These are phyloP conservation scores for Macrolepiota albuminosa DNA, from an alignment of 768 basidiomycete genomes.

Conservation along the genomic window DNA sequence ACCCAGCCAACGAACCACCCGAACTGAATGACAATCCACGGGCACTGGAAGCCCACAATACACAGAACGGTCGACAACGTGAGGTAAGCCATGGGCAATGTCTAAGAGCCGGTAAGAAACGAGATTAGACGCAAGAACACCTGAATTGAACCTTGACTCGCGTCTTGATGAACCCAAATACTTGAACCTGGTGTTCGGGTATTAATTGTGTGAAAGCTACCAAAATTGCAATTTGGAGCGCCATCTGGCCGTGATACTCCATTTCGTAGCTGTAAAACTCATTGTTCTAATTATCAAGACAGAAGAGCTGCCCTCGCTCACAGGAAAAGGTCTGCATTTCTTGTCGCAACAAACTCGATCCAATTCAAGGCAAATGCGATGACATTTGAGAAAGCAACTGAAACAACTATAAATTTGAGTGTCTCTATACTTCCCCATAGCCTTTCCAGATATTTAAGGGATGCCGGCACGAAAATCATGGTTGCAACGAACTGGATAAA, in stretches of 20 bases:
- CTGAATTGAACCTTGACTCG: conserved; percentile 77
- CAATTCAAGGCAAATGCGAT: conserved; percentile 88
- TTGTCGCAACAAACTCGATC: conserved; percentile 74
- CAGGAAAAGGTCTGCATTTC: conserved; percentile 73
- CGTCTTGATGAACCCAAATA: conserved; percentile 78
- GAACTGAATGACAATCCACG: conserved; percentile 93
- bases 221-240: conserved; percentile 80
- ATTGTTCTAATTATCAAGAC: not conserved
- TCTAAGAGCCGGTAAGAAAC: conserved; percentile 39
- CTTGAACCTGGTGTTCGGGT: conserved; percentile 95
- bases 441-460: conserved; percentile 87
- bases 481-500: conserved; percentile 66
- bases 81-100: conserved; percentile 91
- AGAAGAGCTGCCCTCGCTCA: conserved; percentile 31
- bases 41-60: conserved; percentile 79
- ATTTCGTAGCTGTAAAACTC: conserved; percentile 64
- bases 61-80: conserved; percentile 85
- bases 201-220: conserved; percentile 98
- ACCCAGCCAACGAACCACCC: conserved; percentile 98
- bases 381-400: conserved; percentile 77
- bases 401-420: conserved; percentile 78
- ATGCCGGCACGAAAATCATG: conserved; percentile 72
- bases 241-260: conserved; percentile 90
- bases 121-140: not conserved
- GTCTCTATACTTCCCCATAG: conserved; percentile 90